Evolutionary conservation across 2,329 filamentous ascomycete species (phyloP).

Genomic region (Alternaria metachromatica): DNA sequence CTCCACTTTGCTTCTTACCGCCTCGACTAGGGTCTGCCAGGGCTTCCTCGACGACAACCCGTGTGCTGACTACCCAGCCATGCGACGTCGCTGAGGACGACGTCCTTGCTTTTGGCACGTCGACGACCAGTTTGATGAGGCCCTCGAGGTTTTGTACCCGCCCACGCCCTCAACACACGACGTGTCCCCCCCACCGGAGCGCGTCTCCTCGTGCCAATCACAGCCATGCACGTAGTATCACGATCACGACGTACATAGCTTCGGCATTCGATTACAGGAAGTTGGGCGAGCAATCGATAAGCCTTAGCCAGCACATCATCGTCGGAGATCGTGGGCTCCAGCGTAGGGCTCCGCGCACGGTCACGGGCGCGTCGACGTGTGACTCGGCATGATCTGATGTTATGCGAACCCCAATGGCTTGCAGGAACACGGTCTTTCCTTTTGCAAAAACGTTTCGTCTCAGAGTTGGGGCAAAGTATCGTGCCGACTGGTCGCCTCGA

Average conservation of each 20-base stretch:
- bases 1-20: constrained; percentile 19
- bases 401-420: constrained; percentile 28
- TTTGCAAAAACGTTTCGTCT: constrained; percentile 26
- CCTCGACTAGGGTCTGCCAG: constrained; percentile 9
- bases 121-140: background rate
- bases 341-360: constrained; percentile 3
- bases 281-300: background rate
- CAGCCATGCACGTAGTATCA: constrained; percentile 24
- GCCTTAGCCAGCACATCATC: background rate
- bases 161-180: constrained; percentile 4
- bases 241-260: constrained; percentile 15
- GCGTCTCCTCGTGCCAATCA: constrained; percentile 13
- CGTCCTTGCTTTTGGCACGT: background rate
- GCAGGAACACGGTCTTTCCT: constrained; percentile 16
- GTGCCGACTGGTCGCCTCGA: background rate
- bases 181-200: background rate
- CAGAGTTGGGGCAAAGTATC: background rate
- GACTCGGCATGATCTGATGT: constrained; percentile 21
- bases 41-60: background rate
- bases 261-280: background rate
- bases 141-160: constrained; percentile 1
- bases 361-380: constrained; percentile 13
- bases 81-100: background rate
- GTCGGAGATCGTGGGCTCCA: background rate
- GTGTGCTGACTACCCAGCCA: background rate